These are phyloP conservation scores for Penicillium olsonii DNA, from an alignment of 2,329 filamentous ascomycete species.

Conservation along the genomic window DNA sequence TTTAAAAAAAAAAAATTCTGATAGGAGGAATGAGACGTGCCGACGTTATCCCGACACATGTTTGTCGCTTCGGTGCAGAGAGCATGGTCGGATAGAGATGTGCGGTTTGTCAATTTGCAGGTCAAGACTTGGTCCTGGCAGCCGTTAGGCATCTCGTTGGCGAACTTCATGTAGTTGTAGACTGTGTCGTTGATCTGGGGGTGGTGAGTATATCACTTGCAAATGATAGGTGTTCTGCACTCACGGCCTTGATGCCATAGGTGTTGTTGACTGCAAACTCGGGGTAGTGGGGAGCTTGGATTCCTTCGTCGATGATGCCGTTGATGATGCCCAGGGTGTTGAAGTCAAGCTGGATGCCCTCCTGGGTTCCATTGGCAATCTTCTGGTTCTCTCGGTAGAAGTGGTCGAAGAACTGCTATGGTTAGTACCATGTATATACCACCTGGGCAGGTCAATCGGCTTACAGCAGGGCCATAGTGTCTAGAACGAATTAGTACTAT, in stretches of 20 bases:
- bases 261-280: constrained; percentile 58
- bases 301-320: constrained; percentile 56
- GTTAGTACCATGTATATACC: constrained; percentile 20
- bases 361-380: constrained; percentile 52
- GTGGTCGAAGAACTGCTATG: constrained; percentile 54
- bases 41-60: constrained; percentile 60
- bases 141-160: constrained; percentile 62
- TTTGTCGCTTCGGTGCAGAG: constrained; percentile 57
- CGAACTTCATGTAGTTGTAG: constrained; percentile 61
- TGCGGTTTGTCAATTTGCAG: constrained; percentile 63
- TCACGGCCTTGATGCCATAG: constrained; percentile 52
- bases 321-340: constrained; percentile 59
- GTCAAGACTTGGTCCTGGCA: constrained; percentile 66
- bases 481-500: constrained; percentile 29
- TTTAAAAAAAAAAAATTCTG: no score
- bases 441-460: constrained; percentile 8
- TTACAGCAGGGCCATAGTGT: constrained; percentile 52
- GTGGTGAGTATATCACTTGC: background rate
- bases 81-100: constrained; percentile 52
- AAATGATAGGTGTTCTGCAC: background rate
- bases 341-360: constrained; percentile 55
- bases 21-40: constrained; percentile 29
- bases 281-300: constrained; percentile 54
- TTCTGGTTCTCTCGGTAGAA: constrained; percentile 60
- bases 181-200: constrained; percentile 56